Percentiles rank a stretch among this genome's conserved stretches.
These are phyloP conservation scores for Cymbopogon citratus DNA, from an alignment of 176 grass and related monocot species.

Conservation along the genomic window DNA sequence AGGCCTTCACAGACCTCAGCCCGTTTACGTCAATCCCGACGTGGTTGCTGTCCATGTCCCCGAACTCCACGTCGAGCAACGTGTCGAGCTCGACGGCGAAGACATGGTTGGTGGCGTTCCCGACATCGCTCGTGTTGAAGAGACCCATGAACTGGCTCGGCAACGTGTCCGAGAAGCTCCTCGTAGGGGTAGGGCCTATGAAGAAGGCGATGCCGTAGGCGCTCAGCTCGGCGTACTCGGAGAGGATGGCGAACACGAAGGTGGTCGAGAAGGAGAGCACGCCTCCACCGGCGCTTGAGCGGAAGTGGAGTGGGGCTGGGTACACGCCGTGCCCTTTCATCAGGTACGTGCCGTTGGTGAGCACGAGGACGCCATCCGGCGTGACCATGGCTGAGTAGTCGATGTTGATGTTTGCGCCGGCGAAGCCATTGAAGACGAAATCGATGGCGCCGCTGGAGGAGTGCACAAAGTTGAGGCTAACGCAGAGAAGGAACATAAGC, in stretches of 20 bases:
- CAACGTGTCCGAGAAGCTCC: neutral
- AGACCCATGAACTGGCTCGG: neutral
- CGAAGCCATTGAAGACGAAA: neutral
- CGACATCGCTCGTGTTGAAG: neutral
- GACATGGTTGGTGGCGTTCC: neutral
- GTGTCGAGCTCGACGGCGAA: neutral
- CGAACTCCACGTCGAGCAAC: no score
- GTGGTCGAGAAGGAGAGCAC: neutral
- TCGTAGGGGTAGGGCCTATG: neutral
- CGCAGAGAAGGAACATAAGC: conserved; percentile 1
- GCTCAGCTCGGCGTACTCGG: neutral
- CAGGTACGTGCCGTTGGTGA: neutral
- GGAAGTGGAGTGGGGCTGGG: neutral
- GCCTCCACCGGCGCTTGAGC: neutral
- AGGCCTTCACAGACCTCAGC: neutral
- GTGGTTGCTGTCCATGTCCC: neutral
- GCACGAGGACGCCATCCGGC: neutral
- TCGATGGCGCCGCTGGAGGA: neutral
- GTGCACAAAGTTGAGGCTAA: neutral
- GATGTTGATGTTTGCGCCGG: neutral
- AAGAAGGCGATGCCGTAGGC: neutral
- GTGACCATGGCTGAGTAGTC: neutral
- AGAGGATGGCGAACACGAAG: neutral
- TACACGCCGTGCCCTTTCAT: neutral
- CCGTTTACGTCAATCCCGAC: conserved; percentile 9